phyloP scores from a whole-genome alignment of 768 basidiomycete species.

The Kwoniella shandongensis region DNA sequence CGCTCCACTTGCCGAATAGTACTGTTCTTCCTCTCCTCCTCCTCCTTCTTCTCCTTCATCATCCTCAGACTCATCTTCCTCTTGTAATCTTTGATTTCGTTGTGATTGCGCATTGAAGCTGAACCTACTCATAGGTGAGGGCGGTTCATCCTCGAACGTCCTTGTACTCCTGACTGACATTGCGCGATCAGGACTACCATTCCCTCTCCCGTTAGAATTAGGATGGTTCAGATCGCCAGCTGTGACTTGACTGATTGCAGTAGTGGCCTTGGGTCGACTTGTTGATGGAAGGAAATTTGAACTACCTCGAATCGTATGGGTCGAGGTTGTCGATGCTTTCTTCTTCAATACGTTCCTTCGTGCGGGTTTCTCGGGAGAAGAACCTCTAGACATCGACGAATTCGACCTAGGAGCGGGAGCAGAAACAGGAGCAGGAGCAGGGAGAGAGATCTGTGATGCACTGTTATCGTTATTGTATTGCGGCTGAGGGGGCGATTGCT shows the following conservation, averaged over 20 bases:
- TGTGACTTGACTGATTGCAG: constrained; percentile 31
- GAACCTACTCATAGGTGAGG: constrained; percentile 22
- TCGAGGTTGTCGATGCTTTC: constrained; percentile 28
- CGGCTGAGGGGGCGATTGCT: constrained; percentile 16
- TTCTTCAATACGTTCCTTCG: constrained; percentile 28
- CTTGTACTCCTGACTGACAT: neutral
- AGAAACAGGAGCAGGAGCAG: neutral
- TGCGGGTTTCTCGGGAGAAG: constrained; percentile 10
- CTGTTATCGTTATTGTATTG: neutral
- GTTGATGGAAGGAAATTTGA: constrained; percentile 22
- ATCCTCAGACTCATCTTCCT: neutral
- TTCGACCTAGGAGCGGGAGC: neutral
- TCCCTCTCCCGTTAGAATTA: neutral
- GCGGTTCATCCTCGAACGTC: neutral
- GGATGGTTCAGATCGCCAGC: constrained; percentile 15
- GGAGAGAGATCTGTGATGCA: neutral
- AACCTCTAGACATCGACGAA: neutral
- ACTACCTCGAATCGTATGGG: constrained; percentile 17
- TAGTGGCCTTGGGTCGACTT: constrained; percentile 17
- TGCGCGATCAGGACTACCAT: neutral
- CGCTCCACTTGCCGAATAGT: neutral
- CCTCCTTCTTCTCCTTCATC: neutral
- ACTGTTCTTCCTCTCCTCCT: neutral
- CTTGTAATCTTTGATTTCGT: neutral
- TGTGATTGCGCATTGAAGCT: constrained; percentile 6